phyloP scores from a whole-genome alignment of 495 filamentous ascomycete species.

The Penicillium dipodomyicola region DNA sequence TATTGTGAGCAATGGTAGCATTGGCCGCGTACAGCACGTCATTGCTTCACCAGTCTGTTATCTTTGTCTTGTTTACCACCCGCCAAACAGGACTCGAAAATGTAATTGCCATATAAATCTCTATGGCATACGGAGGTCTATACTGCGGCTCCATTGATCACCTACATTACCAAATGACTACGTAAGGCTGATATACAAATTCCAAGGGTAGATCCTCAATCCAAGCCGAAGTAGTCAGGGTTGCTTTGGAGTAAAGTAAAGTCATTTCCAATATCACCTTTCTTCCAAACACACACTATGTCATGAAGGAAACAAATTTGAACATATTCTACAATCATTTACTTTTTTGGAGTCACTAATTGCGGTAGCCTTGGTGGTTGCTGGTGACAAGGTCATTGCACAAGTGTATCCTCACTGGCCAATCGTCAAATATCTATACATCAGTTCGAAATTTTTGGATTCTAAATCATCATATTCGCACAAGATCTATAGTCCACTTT shows the following conservation, averaged over 20 bases:
- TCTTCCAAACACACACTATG: neutral
- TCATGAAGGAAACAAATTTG: neutral
- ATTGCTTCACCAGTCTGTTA: neutral
- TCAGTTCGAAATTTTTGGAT: neutral
- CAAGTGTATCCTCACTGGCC: neutral
- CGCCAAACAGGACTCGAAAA: neutral
- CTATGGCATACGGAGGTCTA: neutral
- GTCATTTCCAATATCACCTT: neutral
- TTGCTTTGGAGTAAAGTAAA: neutral
- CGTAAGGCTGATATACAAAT: neutral
- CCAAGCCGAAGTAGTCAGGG: neutral
- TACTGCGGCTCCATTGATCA: neutral
- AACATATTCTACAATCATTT: neutral
- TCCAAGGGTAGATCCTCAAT: neutral
- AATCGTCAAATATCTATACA: neutral
- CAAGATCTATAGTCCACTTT: neutral
- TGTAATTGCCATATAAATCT: neutral
- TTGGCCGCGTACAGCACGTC: neutral
- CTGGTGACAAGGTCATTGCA: neutral
- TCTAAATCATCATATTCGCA: neutral
- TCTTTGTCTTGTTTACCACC: neutral
- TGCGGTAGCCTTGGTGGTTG: neutral
- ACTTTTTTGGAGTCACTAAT: neutral
- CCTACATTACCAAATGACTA: neutral
- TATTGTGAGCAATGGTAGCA: neutral